These are phyloP conservation scores for Stephania japonica DNA, from an alignment of 164 flowering plant genomes.

Conservation along the genomic window DNA sequence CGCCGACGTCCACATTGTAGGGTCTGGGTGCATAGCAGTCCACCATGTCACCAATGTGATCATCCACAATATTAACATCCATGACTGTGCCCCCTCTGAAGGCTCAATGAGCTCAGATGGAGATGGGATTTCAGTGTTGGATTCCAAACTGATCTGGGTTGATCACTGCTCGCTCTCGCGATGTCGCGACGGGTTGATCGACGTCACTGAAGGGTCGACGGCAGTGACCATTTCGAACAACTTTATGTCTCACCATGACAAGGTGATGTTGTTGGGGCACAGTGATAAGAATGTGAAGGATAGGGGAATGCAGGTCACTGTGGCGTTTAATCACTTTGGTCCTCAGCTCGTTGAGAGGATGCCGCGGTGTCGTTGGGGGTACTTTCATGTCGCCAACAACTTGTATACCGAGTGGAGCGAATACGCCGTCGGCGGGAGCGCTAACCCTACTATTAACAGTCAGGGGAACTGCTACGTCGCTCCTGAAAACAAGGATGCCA, in stretches of 20 bases:
- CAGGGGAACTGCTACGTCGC: slow-evolving; percentile 76
- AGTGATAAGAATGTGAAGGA: slow-evolving; percentile 38
- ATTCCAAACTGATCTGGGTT: slow-evolving; percentile 51
- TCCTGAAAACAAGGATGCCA: slow-evolving; percentile 40
- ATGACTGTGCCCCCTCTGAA: slow-evolving; percentile 50
- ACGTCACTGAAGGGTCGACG: slow-evolving; percentile 67
- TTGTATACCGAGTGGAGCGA: slow-evolving; percentile 65
- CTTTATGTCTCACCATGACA: slow-evolving; percentile 58
- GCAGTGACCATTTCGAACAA: slow-evolving; percentile 64
- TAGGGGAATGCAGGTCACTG: slow-evolving; percentile 64
- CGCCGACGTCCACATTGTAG: slow-evolving; percentile 49
- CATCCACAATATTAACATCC: slow-evolving; percentile 60
- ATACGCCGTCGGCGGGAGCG: slow-evolving; percentile 89
- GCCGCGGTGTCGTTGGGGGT: slow-evolving; percentile 70
- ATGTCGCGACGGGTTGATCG: slow-evolving; percentile 68
- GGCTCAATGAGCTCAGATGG: slow-evolving; percentile 57
- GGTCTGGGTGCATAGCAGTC: slow-evolving; percentile 55
- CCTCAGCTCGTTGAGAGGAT: slow-evolving; percentile 59
- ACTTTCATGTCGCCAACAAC: slow-evolving; percentile 74
- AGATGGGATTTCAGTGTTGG: slow-evolving; percentile 58
- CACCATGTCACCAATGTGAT: slow-evolving; percentile 52
- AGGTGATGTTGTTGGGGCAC: slow-evolving; percentile 71
- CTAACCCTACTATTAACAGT: slow-evolving; percentile 64
- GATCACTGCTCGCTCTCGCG: slow-evolving; percentile 64
- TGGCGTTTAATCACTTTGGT: slow-evolving; percentile 74